Evolutionary conservation across 176 grass and related monocot genomes (phyloP).

Genomic region (Ensete glaucum): DNA sequence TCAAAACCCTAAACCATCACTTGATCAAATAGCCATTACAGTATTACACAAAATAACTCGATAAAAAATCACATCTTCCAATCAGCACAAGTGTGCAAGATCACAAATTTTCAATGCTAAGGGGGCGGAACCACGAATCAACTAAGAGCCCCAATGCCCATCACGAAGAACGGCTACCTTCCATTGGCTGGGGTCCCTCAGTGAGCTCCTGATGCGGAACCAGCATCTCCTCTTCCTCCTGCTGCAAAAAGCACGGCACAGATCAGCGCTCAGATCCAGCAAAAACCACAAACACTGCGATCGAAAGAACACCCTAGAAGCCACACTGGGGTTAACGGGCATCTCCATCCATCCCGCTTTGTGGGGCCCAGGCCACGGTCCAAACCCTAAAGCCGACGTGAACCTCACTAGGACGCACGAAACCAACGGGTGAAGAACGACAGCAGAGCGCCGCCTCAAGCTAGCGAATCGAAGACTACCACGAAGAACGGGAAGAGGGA

Average conservation of each 20-base stretch:
- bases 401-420: neutral
- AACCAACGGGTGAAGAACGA: neutral
- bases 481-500: neutral
- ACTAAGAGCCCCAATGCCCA: neutral
- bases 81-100: neutral
- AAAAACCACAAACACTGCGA: neutral
- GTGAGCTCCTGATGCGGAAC: slow-evolving; percentile 23
- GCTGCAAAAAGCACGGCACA: slow-evolving; percentile 8
- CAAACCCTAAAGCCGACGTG: slow-evolving; percentile 7
- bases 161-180: slow-evolving; percentile 9
- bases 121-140: neutral
- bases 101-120: neutral
- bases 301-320: slow-evolving; percentile 4
- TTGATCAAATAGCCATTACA: no score
- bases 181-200: slow-evolving; percentile 16
- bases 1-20: slow-evolving; percentile 7
- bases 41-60: no score
- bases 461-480: neutral
- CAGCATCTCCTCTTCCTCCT: slow-evolving; percentile 23
- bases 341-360: slow-evolving; percentile 2
- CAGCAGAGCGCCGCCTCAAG: neutral
- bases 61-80: neutral
- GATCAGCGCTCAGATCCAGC: slow-evolving; percentile 11
- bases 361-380: neutral
- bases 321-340: neutral